Evolutionary conservation across 257 asterid species (phyloP), one percentile per base, ranked within the genome.

Genomic region (Gynochthodes officinalis): DNA sequence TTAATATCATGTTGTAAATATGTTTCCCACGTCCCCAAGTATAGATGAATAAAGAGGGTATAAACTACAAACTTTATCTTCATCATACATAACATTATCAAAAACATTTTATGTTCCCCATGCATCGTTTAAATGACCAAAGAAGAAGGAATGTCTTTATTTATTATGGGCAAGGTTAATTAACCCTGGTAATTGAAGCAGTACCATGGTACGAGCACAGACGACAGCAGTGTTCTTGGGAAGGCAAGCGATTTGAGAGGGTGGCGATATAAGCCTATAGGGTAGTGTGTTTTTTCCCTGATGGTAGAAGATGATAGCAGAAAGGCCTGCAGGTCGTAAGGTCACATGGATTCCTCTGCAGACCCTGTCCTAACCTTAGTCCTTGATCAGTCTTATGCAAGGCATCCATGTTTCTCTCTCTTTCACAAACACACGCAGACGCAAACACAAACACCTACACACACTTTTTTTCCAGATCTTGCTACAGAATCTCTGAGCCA

Each of bases 291-390:
- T 65, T 77, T 25, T 28, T 65, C 28, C 33, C 57, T 71, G 70
- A 71, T 43, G 69, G 57, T 71, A 62, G 57, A 50, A 72, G 74
- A 70, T 44, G 74, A 69, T 74, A 65, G 64, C 59, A 79, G 74
- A 53, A 60, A 64, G 21, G 70, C 58, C 63, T 44, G 78, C 52
- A 72, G 67, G 42, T 78, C 30, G 77, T 74, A 53, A 57, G 43
- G 71, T 79, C 83, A 80, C 84, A 80, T 76, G 78, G 84, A 80
- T 80, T 76, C 80, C 81, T 72, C 75, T 76, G 84, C 78, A 73
- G 27, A 42, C 10, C n/a, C n/a, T n/a, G n/a, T n/a, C n/a, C n/a
- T n/a, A n/a, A n/a, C n/a, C n/a, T n/a, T n/a, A n/a, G n/a, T n/a
- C n/a, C n/a, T n/a, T n/a, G n/a, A n/a, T n/a, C n/a, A n/a, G n/a